Evolutionary conservation across 1,139 yeast species (phyloP), one percentile per base, ranked within the genome.

Genomic region (Geotrichum fermentans): DNA sequence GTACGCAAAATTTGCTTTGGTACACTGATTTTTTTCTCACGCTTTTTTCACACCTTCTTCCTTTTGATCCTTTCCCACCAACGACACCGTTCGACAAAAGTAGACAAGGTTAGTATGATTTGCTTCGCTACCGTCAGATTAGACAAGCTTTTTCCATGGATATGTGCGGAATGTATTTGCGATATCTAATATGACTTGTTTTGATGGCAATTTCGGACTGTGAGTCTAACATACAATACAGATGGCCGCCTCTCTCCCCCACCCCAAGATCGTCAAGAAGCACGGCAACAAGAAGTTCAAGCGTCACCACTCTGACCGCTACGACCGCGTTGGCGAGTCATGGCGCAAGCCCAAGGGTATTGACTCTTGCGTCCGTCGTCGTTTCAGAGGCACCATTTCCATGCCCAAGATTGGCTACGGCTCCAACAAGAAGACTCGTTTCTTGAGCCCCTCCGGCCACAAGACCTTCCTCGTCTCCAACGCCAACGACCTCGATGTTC

Each of bases 301-400:
- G 92, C 89, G 99, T 82, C 97, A 92, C 77, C 98, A 94, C 82
- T 89, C 97, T 75, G 99, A 94, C 86, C 89, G 97, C 79, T 92
- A 88, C 80, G 82, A 82, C 82, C 90, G 98, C 78, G 97, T 92
- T 66, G 79, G 89, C 70, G 97, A 88, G 79, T 84, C 83, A 83
- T 94, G 98, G 98, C 92, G 99, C 88, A 92, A 92, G 81, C 98
- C 94, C 80, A 92, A 90, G 88, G 99, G 99, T 92, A 94, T 94
- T 73, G 99, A 94, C 82, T 90, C 97, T 68, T 83, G 90, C 79
- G 97, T 90, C 74, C 90, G 97, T 83, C 90, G 97, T 83, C 88
- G 97, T 82, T 94, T 92, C 95, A 88, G 97, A 84, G 98, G 98
- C 72, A 84, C 94, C 78, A 86, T 92, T 73, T 81, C 92, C 70